These are phyloP conservation scores for Aspergillus heteromorphus DNA, from an alignment of 495 filamentous ascomycete genomes.

Conservation along the genomic window DNA sequence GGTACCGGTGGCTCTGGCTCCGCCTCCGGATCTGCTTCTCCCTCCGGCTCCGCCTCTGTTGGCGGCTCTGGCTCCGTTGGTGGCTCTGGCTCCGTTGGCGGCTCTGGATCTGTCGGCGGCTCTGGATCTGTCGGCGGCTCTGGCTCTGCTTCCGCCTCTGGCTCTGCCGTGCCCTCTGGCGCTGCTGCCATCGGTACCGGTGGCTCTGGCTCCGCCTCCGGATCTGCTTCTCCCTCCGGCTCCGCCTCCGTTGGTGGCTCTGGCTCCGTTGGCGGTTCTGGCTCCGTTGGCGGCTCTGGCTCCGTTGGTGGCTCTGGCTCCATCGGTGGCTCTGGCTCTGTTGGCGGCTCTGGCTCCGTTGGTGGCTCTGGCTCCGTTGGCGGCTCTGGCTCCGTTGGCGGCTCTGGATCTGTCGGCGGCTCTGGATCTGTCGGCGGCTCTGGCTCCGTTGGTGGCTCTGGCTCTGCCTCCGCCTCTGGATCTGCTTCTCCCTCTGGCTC, in stretches of 20 bases:
- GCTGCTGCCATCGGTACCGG: neutral
- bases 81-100: neutral
- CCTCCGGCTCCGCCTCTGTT: slow-evolving; percentile 1
- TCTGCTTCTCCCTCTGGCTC: neutral
- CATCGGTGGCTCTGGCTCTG: neutral
- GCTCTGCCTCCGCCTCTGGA: slow-evolving; percentile 10
- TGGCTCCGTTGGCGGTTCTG: neutral
- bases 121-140: neutral
- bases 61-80: slow-evolving; percentile 6
- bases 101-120: neutral
- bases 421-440: neutral
- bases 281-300: slow-evolving; percentile 6
- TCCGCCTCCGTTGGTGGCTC: neutral
- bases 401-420: neutral
- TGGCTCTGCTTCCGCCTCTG: neutral
- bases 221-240: neutral
- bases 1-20: slow-evolving; percentile 4
- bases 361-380: neutral
- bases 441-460: neutral
- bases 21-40: slow-evolving; percentile 8
- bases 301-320: neutral
- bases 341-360: neutral
- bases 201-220: neutral
- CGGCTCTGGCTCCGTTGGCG: neutral
- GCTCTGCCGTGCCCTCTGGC: neutral